These are phyloP conservation scores for Albophoma yamanashiensis DNA, from an alignment of 2,329 filamentous ascomycete species.

Conservation along the genomic window DNA sequence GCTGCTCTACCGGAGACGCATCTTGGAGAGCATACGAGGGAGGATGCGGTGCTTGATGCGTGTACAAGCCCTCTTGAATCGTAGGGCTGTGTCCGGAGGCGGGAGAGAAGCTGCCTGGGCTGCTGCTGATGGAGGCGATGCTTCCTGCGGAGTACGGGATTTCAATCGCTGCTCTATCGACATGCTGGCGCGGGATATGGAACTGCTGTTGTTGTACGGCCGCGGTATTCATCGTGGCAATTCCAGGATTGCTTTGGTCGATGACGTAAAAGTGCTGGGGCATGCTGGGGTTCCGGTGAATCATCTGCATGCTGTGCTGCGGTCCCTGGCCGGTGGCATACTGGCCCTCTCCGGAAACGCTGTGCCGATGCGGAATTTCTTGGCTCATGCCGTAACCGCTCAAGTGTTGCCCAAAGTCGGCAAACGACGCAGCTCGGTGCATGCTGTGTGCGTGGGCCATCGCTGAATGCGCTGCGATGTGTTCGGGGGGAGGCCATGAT, in stretches of 20 bases:
- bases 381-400: slow-evolving; percentile 29
- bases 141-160: slow-evolving; percentile 40
- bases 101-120: slow-evolving; percentile 47
- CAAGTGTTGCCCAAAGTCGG: slow-evolving; percentile 42
- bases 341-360: slow-evolving; percentile 29
- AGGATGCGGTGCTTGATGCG: slow-evolving; percentile 38
- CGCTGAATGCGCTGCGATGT: slow-evolving; percentile 26
- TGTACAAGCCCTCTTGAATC: slow-evolving; percentile 45
- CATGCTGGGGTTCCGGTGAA: slow-evolving; percentile 37
- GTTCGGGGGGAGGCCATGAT: slow-evolving; percentile 36
- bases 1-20: slow-evolving; percentile 35
- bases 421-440: slow-evolving; percentile 43
- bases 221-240: slow-evolving; percentile 50
- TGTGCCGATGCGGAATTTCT: slow-evolving; percentile 35
- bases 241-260: slow-evolving; percentile 50
- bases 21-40: slow-evolving; percentile 37
- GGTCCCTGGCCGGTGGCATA: slow-evolving; percentile 26
- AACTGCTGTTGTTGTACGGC: slow-evolving; percentile 37
- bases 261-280: slow-evolving; percentile 46
- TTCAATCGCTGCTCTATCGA: slow-evolving; percentile 34
- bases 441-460: slow-evolving; percentile 27
- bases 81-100: slow-evolving; percentile 42
- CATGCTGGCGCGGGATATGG: slow-evolving; percentile 39
- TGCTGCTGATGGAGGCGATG: slow-evolving; percentile 43
- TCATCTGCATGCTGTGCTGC: slow-evolving; percentile 33